Conservation (phyloP, 441 rosid species). For the Euphorbia corollata region DNA sequence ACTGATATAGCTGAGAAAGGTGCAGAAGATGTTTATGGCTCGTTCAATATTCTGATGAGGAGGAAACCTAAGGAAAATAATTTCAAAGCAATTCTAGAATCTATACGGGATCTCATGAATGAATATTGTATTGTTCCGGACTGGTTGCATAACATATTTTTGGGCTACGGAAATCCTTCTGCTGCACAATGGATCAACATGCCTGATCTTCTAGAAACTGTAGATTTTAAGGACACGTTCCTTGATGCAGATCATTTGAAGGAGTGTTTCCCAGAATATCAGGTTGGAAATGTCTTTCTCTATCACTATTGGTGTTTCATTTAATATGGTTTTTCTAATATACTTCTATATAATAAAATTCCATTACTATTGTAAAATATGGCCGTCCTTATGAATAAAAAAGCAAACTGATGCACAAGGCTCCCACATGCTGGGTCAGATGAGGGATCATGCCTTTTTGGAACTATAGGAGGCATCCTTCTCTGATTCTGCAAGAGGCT, state of each 20-base stretch:
- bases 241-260: slow-evolving; percentile 70
- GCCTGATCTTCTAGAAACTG: slow-evolving; percentile 84
- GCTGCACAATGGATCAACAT: slow-evolving; percentile 98
- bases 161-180: slow-evolving; percentile 98
- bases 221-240: slow-evolving; percentile 94
- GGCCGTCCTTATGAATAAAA: neutral
- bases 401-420: neutral
- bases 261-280: slow-evolving; percentile 66
- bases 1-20: slow-evolving; percentile 90
- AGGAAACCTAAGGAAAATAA: slow-evolving; percentile 99
- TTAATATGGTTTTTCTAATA: neutral
- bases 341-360: neutral
- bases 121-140: slow-evolving; percentile 98
- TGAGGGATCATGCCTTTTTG: neutral
- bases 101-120: slow-evolving; percentile 99
- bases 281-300: slow-evolving; percentile 39
- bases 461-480: too few relatives aligned
- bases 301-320: slow-evolving; percentile 1
- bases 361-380: neutral
- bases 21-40: slow-evolving; percentile 84
- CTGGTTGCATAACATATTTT: slow-evolving; percentile 91
- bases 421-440: neutral
- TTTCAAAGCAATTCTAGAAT: slow-evolving; percentile 97
- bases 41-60: slow-evolving; percentile 90
- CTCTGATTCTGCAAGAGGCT: too few relatives aligned